Base-by-base conservation (phyloP, 179 eudicot species). In the Patellifolia procumbens region DNA sequence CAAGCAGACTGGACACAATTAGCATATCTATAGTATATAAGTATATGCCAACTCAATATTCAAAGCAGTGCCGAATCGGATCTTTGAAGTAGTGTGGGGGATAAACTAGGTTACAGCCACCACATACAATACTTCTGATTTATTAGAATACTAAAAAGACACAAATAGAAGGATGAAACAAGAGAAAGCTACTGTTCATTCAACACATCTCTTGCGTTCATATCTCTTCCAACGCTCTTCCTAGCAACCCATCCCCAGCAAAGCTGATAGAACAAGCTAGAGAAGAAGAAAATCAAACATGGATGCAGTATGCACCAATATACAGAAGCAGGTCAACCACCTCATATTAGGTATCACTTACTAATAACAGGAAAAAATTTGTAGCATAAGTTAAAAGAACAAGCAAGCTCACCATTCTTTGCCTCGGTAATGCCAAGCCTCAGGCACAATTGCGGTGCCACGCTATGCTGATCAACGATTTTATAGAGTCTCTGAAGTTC, bases 401-500 rank as follows among this genome's bases (percentile, higher is more conserved):
- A 15, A 3, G 16, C 22, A 61, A 61, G 42, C 42, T 61, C 39
- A 61, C 66, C 66, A 31, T 61, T 34, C 1, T 61, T 31, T 4
- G 66, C 35, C 46, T 78, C 75, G 5, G 61, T 72, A 31, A 82
- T 22, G n/a, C 78, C 79, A 34, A 84, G 82, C 34, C 72, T 56
- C 20, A 62, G 82, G 67, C 71, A 73, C 53, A 86, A 60, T 31
- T 26, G 56, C 45, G 68, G 72, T 20, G 77, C 79, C 19, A 49
- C 31, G 43, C 72, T 73, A 28, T 75, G 67, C 60, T 76, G 34
- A 39, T 61, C 35, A 52, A 85, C 63, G 4, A 66, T 63, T 55
- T 68, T 28, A 70, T 46, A 80, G 20, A 80, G 79, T 39, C 56
- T 62, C 17, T 37, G 46, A 65, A 87, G 83, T 35, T 88, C 88